Evolutionary conservation across 768 basidiomycete species (phyloP).

Genomic region (Kwoniella europaea): DNA sequence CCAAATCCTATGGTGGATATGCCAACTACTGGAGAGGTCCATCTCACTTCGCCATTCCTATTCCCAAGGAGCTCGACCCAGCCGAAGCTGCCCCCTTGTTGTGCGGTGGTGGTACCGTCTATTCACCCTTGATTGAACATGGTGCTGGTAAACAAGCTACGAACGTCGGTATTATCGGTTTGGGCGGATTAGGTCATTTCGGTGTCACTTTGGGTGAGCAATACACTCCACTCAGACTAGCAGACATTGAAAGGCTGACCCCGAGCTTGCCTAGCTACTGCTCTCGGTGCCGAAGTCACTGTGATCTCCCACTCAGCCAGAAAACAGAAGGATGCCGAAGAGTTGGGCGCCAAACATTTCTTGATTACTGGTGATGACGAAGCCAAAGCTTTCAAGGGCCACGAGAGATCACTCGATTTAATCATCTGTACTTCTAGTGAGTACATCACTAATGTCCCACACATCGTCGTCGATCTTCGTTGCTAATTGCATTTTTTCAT

Average conservation of each 20-base stretch:
- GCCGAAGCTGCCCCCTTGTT: constrained; percentile 52
- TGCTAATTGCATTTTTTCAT: constrained; percentile 46
- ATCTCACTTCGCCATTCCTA: constrained; percentile 65
- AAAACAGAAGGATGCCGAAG: constrained; percentile 66
- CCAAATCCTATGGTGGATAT: constrained; percentile 52
- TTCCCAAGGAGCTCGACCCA: constrained; percentile 69
- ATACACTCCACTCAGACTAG: no score
- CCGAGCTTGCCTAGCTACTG: constrained; percentile 61
- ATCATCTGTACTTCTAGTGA: constrained; percentile 61
- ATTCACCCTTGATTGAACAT: constrained; percentile 46
- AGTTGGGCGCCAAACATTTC: constrained; percentile 67
- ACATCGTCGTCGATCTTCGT: constrained; percentile 56
- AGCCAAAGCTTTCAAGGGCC: constrained; percentile 49
- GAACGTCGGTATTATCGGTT: constrained; percentile 55
- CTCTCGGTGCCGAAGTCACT: constrained; percentile 66
- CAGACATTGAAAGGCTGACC: constrained; percentile 41
- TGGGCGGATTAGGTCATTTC: constrained; percentile 46
- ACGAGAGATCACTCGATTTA: constrained; percentile 57
- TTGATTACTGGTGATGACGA: constrained; percentile 61
- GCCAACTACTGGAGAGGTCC: constrained; percentile 53
- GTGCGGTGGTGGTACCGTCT: constrained; percentile 55
- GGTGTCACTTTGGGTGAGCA: constrained; percentile 15
- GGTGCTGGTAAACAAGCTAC: constrained; percentile 53
- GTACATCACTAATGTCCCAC: constrained; percentile 43
- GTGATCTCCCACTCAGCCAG: constrained; percentile 66